phyloP scores from a whole-genome alignment of 805 yeast genomes.

The Komagataella pastoris region DNA sequence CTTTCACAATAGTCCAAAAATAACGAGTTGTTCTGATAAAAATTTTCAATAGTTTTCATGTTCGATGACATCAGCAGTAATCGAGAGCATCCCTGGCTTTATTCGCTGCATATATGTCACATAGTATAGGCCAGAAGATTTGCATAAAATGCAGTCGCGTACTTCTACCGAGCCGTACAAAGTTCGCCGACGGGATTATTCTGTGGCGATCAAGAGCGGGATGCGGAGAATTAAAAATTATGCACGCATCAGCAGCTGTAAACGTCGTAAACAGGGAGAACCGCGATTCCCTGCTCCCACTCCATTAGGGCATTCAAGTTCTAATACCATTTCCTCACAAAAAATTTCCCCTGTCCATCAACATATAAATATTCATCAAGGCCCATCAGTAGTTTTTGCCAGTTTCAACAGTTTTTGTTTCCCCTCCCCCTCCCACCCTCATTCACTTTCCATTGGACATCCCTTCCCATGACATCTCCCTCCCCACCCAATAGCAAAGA shows the following conservation, averaged over 20 bases:
- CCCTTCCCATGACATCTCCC: neutral
- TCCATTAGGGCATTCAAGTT: neutral
- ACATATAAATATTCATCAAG: neutral
- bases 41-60: neutral
- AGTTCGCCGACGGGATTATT: neutral
- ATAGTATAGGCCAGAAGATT: no score
- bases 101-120: no score
- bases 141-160: neutral
- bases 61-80: neutral
- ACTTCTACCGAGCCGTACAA: neutral
- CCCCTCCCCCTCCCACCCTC: neutral
- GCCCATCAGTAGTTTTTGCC: neutral
- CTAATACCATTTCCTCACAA: neutral
- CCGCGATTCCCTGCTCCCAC: neutral
- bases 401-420: neutral
- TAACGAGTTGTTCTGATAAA: neutral
- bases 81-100: no score
- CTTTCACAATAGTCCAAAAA: neutral
- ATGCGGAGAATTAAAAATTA: neutral
- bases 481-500: constrained; percentile 2
- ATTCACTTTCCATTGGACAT: neutral
- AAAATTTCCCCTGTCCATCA: neutral
- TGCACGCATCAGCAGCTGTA: neutral
- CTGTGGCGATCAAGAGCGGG: neutral
- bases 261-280: neutral